Evolutionary conservation across 2,329 filamentous ascomycete species (phyloP), one percentile per base, ranked within the genome.

Genomic region (Aspergillus fumigatiaffinis): DNA sequence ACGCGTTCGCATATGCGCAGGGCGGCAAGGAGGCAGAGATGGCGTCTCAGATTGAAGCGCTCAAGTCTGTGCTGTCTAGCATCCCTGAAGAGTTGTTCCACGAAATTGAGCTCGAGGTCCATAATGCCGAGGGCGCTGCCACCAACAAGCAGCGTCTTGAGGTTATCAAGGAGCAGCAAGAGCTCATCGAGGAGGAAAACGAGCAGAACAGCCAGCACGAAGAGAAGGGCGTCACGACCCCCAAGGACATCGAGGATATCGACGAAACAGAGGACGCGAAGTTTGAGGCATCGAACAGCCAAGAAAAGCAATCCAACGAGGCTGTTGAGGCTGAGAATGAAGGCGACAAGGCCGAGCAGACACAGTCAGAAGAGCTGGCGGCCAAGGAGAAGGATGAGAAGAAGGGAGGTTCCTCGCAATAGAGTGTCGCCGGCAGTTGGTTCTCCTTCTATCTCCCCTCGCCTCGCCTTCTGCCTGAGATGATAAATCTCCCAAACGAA

Each of bases 131-230:
- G 78, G 94, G 94, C 60, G 93, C 92, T 10, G 94, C 94, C 25
- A 99, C 94, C 64, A 99, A 99, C 85, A 97, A 95, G 84, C 94
- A 97, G 82, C 89, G 94, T 73, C 88, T 99, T 46, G 94, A 99
- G 80, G 94, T 99, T 17, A 84, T 99, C 72, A 95, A 92, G 84
- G 94, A 99, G 80, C 94, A 99, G 80, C 90, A 99, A 75, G 94
- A 97, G 73, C 86, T 99, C 61, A 99, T 99, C 57, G 88, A 96
- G 62, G 94, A 99, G 73, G 94, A 99, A 81, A 95, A 93, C 63
- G 85, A 94, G 79, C 93, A 99, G 79, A 90, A 90, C 69, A 84
- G 92, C 71, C 85, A 88, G 73, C 91, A 90, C 76, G 86, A 90
- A 73, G 87, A 87, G 68, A 86, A 85, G 44, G 90, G 90, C 12